These are phyloP conservation scores for Darksidea phi DNA, from an alignment of 495 filamentous ascomycete genomes.

Conservation along the genomic window DNA sequence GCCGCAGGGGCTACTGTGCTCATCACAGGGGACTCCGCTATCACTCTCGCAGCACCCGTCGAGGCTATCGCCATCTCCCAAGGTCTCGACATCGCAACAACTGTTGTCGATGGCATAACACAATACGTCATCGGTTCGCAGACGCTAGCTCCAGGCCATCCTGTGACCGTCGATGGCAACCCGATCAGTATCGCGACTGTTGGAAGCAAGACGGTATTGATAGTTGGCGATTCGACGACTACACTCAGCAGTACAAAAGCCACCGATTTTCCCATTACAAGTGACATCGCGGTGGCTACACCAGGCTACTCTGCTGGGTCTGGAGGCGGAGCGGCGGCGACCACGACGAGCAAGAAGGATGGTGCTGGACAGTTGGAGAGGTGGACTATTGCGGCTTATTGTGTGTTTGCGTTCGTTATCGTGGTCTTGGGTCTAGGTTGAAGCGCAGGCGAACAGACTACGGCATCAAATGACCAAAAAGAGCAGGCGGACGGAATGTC, in stretches of 20 bases:
- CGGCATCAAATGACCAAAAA: too few species aligned
- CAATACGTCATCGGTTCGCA: conserved; percentile 22
- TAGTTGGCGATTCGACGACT: conserved; percentile 14
- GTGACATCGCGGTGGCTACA: not conserved
- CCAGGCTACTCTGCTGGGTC: not conserved
- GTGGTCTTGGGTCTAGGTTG: too few species aligned
- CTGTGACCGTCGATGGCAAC: conserved; percentile 12
- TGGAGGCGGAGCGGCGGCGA: not conserved
- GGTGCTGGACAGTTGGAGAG: not conserved
- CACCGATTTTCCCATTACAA: not conserved
- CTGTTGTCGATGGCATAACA: conserved; percentile 4
- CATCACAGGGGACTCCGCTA: conserved; percentile 8
- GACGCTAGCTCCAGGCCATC: conserved; percentile 21
- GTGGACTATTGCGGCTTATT: not conserved
- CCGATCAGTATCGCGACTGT: conserved; percentile 10
- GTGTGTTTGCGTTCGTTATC: too few species aligned
- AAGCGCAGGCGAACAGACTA: too few species aligned
- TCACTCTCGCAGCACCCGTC: conserved; percentile 1
- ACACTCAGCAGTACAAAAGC: conserved; percentile 1
- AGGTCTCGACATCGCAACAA: conserved; percentile 6
- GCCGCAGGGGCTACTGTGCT: conserved; percentile 15
- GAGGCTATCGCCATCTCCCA: not conserved
- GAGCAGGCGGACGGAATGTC: too few species aligned
- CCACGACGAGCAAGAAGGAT: not conserved
- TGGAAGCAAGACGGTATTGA: conserved; percentile 5